A percentile compares a stretch with the other conserved stretches of the same genome.
phyloP scores from a whole-genome alignment of 1,284 basidiomycete species.

The Leucoagaricus sp. region DNA sequence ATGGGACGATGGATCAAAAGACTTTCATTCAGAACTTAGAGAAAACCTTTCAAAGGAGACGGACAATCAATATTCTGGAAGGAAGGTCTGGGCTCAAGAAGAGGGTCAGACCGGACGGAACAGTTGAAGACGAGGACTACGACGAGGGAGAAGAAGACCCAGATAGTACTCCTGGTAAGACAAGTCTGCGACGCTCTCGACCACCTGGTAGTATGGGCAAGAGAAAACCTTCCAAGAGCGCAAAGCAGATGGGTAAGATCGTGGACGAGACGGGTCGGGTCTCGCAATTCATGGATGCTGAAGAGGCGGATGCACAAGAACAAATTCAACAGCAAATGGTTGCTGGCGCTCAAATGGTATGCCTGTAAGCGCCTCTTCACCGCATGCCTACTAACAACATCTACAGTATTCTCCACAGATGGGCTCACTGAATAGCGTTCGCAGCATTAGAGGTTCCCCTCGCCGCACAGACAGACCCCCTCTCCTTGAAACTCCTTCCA shows the following conservation, averaged over 20 bases:
- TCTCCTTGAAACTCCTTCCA: conserved; percentile 42
- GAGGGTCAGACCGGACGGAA: conserved; percentile 31
- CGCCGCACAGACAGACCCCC: conserved; percentile 47
- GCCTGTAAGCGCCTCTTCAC: not conserved
- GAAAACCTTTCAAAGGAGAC: conserved; percentile 81
- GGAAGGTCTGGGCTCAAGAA: conserved; percentile 50
- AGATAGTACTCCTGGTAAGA: conserved; percentile 56
- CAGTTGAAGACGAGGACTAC: conserved; percentile 29
- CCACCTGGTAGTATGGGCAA: conserved; percentile 23
- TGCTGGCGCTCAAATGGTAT: conserved; percentile 70
- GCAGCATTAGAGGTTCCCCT: conserved; percentile 68
- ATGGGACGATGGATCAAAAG: conserved; percentile 73
- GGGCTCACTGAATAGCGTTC: conserved; percentile 58
- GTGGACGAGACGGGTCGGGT: conserved; percentile 57
- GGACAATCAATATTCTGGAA: conserved; percentile 86
- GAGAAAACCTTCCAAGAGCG: conserved; percentile 32
- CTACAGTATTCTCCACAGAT: conserved; percentile 56
- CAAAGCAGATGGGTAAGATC: conserved; percentile 37
- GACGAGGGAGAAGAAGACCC: conserved; percentile 47
- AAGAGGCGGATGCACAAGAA: conserved; percentile 82
- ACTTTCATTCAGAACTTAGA: conserved; percentile 81
- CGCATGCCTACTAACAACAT: conserved; percentile 11
- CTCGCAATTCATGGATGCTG: conserved; percentile 91
- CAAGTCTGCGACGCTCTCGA: conserved; percentile 38
- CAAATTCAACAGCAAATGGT: conserved; percentile 84